Base-by-base conservation (phyloP, 2,329 filamentous ascomycete species). In the Trichoderma polysporum region DNA sequence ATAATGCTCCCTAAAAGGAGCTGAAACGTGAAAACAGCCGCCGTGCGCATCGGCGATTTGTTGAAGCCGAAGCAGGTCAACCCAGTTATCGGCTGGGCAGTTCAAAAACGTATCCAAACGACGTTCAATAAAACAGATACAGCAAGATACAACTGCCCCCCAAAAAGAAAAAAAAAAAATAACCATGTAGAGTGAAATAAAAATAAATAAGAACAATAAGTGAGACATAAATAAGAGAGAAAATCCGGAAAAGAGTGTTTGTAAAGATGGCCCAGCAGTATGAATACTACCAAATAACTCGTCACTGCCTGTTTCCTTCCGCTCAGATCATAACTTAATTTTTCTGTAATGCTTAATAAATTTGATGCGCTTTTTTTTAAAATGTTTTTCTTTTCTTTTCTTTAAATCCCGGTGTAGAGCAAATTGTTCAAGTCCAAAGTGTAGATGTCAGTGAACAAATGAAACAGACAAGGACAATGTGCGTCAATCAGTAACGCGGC, bases 51-150 rank as follows among this genome's bases (percentile, higher is more conserved):
- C 33, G 45, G 58, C 35, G 58, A 17, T 13, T 37, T 19, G 27
- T 22, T 50, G 29, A 27, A 50, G 58, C 29, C 10, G 45, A 31
- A 52, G 7, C 33, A 3, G 31, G 33, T 17, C 22, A 33, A 27
- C 15, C 9, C 12, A 10, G 53, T 13, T 19, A 4, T 25, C 33
- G 57, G 15, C 15, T 13, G 19, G 50, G 22, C 15, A 19, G 25
- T n/a, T 12, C 58, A 52, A 29, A 53, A 61, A 61, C 58, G 58
- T 61, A 61, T 61, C 58, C 58, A 31, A 50, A 50, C 58, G 10
- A 25, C 45, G 22, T 39, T 39, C 58, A 25, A 29, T 29, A 27
- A 29, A 47, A 61, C 41, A 60, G n/a, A 15, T n/a, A n/a, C n/a
- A n/a, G n/a, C n/a, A n/a, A n/a, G n/a, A n/a, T n/a, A n/a, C n/a